A percentile compares a stretch with the other conserved stretches of the same genome.
Evolutionary conservation across 2,329 filamentous ascomycete species (phyloP).

Genomic region (Biscogniauxia marginata): DNA sequence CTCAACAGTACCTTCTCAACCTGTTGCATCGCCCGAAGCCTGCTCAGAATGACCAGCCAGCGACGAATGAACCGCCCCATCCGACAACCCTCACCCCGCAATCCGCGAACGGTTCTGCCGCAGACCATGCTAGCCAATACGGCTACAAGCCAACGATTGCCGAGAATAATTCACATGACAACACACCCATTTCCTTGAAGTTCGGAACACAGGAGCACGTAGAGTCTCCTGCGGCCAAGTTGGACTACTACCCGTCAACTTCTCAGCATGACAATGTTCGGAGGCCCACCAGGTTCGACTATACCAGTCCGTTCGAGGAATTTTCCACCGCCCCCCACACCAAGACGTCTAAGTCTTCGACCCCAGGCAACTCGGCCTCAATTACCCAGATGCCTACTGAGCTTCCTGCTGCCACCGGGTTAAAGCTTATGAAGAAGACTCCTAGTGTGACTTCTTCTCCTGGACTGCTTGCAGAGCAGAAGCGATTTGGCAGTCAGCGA

Average conservation of each 20-base stretch:
- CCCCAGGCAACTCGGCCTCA: conserved; percentile 27
- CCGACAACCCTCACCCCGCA: conserved; percentile 46
- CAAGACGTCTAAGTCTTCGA: conserved; percentile 41
- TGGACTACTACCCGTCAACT: conserved; percentile 28
- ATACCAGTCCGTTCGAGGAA: conserved; percentile 43
- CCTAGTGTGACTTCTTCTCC: conserved; percentile 36
- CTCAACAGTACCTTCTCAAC: conserved; percentile 82
- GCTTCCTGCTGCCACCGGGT: conserved; percentile 34
- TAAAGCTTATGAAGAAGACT: conserved; percentile 54
- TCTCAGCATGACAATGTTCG: conserved; percentile 25
- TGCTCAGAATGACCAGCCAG: conserved; percentile 52
- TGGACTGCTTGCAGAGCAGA: conserved; percentile 42
- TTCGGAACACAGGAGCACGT: conserved; percentile 20
- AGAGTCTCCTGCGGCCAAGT: conserved; percentile 27
- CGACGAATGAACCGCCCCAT: conserved; percentile 42
- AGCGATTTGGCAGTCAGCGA: conserved; percentile 40
- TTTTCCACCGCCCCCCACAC: conserved; percentile 38
- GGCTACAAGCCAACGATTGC: conserved; percentile 18
- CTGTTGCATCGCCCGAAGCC: conserved; percentile 79
- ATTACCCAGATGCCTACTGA: conserved; percentile 28
- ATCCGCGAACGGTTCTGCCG: conserved; percentile 35
- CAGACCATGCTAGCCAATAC: conserved; percentile 29
- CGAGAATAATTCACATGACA: conserved; percentile 24
- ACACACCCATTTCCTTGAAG: conserved; percentile 27
- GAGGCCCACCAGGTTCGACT: conserved; percentile 33